phyloP scores from a whole-genome alignment of 441 rosid genomes.

The Bocquillonia castaneifolia region DNA sequence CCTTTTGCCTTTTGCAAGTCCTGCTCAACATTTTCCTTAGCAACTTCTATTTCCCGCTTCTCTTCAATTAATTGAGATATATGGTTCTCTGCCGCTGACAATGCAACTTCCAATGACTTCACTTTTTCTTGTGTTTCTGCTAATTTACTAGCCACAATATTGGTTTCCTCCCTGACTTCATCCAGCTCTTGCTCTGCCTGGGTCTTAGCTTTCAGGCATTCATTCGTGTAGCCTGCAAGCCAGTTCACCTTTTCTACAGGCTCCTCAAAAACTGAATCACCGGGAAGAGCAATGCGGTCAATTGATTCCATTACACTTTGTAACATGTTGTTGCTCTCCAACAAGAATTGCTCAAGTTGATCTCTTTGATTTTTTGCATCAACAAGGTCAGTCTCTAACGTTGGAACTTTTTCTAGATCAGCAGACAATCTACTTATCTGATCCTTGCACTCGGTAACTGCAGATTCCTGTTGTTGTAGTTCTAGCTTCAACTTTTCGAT shows the following conservation, averaged over 20 bases:
- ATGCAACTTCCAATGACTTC: constrained; percentile 52
- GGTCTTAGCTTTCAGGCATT: constrained; percentile 52
- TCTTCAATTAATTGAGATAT: constrained; percentile 46
- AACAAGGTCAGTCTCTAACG: constrained; percentile 62
- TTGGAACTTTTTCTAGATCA: constrained; percentile 47
- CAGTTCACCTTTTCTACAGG: constrained; percentile 60
- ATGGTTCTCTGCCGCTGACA: constrained; percentile 45
- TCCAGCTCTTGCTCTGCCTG: constrained; percentile 50
- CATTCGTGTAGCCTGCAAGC: constrained; percentile 49
- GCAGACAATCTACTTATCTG: constrained; percentile 49
- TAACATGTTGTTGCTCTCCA: constrained; percentile 52
- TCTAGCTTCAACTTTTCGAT: constrained; percentile 59
- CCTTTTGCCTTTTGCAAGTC: constrained; percentile 54
- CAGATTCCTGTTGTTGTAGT: constrained; percentile 51
- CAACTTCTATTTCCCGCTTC: constrained; percentile 42
- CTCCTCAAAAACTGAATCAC: constrained; percentile 42
- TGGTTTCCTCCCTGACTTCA: constrained; percentile 46
- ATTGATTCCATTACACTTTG: constrained; percentile 48
- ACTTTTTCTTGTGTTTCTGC: constrained; percentile 46
- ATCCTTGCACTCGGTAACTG: constrained; percentile 45
- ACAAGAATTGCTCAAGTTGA: constrained; percentile 57
- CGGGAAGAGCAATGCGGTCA: constrained; percentile 49
- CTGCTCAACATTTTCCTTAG: constrained; percentile 44
- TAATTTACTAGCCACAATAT: constrained; percentile 41
- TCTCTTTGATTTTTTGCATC: constrained; percentile 45